These are phyloP conservation scores for Ephemerocybe angulata DNA, from an alignment of 768 basidiomycete species.

Conservation along the genomic window DNA sequence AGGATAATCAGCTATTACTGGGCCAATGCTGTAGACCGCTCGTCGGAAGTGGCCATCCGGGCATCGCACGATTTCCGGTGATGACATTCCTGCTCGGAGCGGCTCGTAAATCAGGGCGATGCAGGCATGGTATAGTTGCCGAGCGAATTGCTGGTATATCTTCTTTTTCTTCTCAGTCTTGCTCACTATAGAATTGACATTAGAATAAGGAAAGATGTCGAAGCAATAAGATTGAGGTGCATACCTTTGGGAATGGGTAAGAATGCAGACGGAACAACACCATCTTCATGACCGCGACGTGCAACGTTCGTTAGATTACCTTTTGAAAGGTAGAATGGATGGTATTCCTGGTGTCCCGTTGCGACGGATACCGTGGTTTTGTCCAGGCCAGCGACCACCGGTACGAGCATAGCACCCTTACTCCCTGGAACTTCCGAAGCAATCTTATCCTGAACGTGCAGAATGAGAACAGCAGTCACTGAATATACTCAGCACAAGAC, in stretches of 20 bases:
- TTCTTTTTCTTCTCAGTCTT: conserved; percentile 13
- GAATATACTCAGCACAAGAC: no score
- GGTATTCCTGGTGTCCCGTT: conserved; percentile 36
- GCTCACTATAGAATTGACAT: conserved; percentile 11
- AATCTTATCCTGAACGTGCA: conserved; percentile 24
- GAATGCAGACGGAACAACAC: conserved; percentile 28
- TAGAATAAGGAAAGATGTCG: not conserved
- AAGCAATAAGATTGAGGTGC: not conserved
- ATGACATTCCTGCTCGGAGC: conserved; percentile 16
- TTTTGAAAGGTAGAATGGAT: conserved; percentile 31
- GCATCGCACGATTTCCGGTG: conserved; percentile 22
- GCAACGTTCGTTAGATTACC: conserved; percentile 27
- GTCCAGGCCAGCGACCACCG: conserved; percentile 34
- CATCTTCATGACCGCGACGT: conserved; percentile 26
- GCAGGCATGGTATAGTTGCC: conserved; percentile 24
- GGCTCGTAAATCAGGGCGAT: conserved; percentile 15
- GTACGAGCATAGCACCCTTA: conserved; percentile 29
- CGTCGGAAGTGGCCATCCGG: conserved; percentile 32
- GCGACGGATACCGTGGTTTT: conserved; percentile 41
- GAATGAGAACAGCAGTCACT: not conserved
- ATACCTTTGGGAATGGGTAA: conserved; percentile 34
- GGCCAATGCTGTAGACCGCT: conserved; percentile 27
- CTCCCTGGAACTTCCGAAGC: conserved; percentile 16
- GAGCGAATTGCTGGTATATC: conserved; percentile 17
- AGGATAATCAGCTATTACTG: conserved; percentile 36